phyloP scores from a whole-genome alignment of 2,329 filamentous ascomycete species.

The Leptographium procerum region DNA sequence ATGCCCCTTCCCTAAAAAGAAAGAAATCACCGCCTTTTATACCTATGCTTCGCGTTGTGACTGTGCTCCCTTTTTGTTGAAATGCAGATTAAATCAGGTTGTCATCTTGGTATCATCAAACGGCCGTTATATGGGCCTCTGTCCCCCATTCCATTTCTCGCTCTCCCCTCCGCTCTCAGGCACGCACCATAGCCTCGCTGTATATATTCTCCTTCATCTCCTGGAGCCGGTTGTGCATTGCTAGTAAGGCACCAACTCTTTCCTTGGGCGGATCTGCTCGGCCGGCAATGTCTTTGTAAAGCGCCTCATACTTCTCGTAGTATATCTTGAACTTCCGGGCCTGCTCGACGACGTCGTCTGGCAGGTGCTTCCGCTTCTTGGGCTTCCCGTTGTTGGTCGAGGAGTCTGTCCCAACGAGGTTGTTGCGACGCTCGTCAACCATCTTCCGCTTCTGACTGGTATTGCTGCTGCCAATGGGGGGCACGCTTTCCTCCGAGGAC shows the following conservation, averaged over 20 bases:
- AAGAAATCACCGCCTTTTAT: constrained; percentile 1
- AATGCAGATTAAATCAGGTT: constrained; percentile 1
- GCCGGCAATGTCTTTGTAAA: constrained; percentile 43
- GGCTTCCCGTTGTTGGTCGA: constrained; percentile 9
- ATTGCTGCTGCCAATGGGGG: constrained; percentile 17
- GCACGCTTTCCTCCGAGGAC: constrained; percentile 15
- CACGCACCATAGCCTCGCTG: constrained; percentile 21
- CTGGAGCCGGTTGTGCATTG: constrained; percentile 43
- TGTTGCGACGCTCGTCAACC: constrained; percentile 8
- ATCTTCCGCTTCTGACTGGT: constrained; percentile 33
- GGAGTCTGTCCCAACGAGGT: constrained; percentile 13
- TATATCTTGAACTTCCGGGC: constrained; percentile 43
- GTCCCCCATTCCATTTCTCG: neutral
- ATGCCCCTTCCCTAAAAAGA: neutral
- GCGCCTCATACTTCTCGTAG: constrained; percentile 44
- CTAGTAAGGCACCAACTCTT: constrained; percentile 37
- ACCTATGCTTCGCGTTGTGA: neutral
- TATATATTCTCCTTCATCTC: constrained; percentile 51
- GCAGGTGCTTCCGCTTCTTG: constrained; percentile 22
- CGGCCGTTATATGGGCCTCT: neutral
- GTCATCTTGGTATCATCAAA: constrained; percentile 5
- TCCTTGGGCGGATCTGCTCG: constrained; percentile 38
- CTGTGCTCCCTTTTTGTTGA: neutral
- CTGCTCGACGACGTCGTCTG: constrained; percentile 38
- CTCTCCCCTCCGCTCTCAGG: neutral